These are phyloP conservation scores for Actinomucor elegans DNA, from an alignment of 371 early-diverging fungal species.

Conservation along the genomic window DNA sequence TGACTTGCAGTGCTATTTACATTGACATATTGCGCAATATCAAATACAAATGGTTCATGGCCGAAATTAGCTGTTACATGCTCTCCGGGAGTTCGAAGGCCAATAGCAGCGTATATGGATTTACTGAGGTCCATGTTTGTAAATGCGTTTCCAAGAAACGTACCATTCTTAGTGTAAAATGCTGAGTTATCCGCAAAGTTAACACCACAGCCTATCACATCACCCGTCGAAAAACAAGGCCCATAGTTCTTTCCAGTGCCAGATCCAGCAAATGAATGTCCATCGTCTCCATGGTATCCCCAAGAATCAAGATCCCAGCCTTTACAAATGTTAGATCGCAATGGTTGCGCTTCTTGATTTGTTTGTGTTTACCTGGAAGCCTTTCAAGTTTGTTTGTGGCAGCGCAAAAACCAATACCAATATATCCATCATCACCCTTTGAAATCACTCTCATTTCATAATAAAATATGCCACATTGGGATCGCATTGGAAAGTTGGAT, in stretches of 20 bases:
- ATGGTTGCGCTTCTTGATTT: not conserved
- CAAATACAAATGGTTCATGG: conserved; percentile 77
- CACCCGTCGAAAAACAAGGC: conserved; percentile 89
- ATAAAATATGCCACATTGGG: conserved; percentile 90
- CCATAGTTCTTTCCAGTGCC: conserved; percentile 87
- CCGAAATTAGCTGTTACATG: conserved; percentile 91
- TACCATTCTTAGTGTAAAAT: conserved; percentile 94
- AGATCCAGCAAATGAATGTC: conserved; percentile 76
- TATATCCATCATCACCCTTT: conserved; percentile 92
- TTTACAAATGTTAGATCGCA: conserved; percentile 4
- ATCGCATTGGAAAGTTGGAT: conserved; percentile 80
- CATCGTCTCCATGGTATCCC: conserved; percentile 96
- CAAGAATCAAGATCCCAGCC: conserved; percentile 85
- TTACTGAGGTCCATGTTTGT: conserved; percentile 31
- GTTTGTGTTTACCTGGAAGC: conserved; percentile 55
- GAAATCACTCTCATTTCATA: conserved; percentile 84
- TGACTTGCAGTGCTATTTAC: not conserved
- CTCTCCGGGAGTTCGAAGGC: conserved; percentile 89
- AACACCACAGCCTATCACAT: conserved; percentile 91
- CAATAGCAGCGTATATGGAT: conserved; percentile 82
- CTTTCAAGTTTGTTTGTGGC: conserved; percentile 54
- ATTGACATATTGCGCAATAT: conserved; percentile 76
- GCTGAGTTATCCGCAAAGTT: conserved; percentile 76
- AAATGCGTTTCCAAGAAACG: conserved; percentile 67
- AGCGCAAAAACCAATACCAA: conserved; percentile 86